Evolutionary conservation across 257 asterid genomes (phyloP).

Genomic region (Euphrasia confusa): DNA sequence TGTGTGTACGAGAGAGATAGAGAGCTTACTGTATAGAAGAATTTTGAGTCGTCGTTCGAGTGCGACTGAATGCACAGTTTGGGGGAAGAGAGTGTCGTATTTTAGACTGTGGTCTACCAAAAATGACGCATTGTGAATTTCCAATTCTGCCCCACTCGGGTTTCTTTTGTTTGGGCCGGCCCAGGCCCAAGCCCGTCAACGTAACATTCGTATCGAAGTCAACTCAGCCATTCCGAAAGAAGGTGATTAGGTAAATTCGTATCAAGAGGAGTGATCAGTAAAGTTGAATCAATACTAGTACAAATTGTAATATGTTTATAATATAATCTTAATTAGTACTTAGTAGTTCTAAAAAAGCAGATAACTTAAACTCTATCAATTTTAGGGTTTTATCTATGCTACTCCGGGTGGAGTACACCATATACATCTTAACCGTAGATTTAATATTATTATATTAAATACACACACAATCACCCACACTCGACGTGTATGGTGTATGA

Average conservation of each 20-base stretch:
- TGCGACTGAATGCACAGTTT: slow-evolving; percentile 20
- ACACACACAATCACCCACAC: too few species aligned
- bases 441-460: too few species aligned
- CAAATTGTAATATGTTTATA: too few species aligned
- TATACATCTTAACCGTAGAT: too few species aligned
- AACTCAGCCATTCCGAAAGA: background rate
- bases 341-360: too few species aligned
- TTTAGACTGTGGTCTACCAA: slow-evolving; percentile 15
- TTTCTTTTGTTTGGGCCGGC: slow-evolving; percentile 10
- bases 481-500: too few species aligned
- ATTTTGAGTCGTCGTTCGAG: slow-evolving; percentile 28
- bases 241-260: background rate
- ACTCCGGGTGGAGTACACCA: too few species aligned
- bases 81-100: slow-evolving; percentile 4
- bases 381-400: too few species aligned
- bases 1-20: background rate
- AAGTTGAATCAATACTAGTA: too few species aligned
- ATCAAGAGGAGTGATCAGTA: too few species aligned
- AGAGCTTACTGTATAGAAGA: slow-evolving; percentile 22
- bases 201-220: background rate
- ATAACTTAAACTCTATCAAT: too few species aligned
- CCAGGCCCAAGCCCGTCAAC: slow-evolving; percentile 20
- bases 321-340: too few species aligned
- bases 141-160: slow-evolving; percentile 24
- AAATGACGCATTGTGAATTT: slow-evolving; percentile 26